Evolutionary conservation across 192 early-diverging fungal species (phyloP), one percentile per base, ranked within the genome.

Genomic region (Oehlia diaphana): DNA sequence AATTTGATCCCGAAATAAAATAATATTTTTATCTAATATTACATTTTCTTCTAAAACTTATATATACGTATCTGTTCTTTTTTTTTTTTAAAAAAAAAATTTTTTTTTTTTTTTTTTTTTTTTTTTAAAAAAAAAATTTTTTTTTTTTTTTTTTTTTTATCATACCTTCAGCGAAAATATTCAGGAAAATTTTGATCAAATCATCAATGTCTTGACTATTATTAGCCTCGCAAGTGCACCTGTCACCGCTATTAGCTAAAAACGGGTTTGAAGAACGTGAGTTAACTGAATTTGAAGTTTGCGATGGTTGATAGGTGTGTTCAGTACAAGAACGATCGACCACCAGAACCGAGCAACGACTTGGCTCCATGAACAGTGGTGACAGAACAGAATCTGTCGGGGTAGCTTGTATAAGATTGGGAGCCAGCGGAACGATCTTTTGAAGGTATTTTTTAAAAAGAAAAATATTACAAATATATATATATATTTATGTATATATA

Each of bases 311-410:
- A 67, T 77, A 77, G 13, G 37, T 77, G n/a, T 35, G 65, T 67
- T 77, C 76, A 35, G 10, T 64, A 67, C 26, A 67, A 77, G 63
- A 47, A 50, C 76, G 76, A 77, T 77, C 76, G 23, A 77, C 76
- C 23, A 77, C 47, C 23, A 77, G 35, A 67, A 77, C 28, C 9
- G 76, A 77, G 31, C 64, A 77, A 47, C 64, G 76, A 77, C 64
- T 65, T 77, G 76, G 76, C 23, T 77, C 76, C 76, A 77, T 77
- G 28, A 23, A 77, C 31, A 49, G 47, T 26, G 76, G 64, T 44
- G 76, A 77, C 64, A 77, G 64, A 65, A 77, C 12, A 26, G 63
- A 77, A 49, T 77, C 76, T 77, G 76, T 77, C 76, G 64, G 65
- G 1, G 76, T 65, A 28, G 64, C 31, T 47, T 63, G 42, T 26